Base-by-base conservation (phyloP, 2,329 filamentous ascomycete species). In the Nectriaceae sp. region DNA sequence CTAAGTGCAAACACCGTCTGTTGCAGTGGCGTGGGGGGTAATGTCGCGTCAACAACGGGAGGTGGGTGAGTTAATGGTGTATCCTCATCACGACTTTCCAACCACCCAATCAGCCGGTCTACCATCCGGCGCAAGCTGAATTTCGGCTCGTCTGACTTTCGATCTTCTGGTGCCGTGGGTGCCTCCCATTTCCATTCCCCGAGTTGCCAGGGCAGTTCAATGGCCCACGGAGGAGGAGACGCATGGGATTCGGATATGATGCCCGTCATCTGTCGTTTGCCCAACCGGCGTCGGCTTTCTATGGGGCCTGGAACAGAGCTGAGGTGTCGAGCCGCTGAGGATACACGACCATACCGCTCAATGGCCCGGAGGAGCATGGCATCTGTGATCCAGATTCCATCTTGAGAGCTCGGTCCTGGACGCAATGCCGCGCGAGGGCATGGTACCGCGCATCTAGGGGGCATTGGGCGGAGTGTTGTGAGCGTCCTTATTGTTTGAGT, bases 201-300 rank as follows among this genome's bases (percentile, higher is more conserved):
- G 33, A 78, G 61, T 43, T 76, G 72, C 5, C 72, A 63, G 1
- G 74, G 64, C 20, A 72, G 67, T 11, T 73, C 68, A 39, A 80
- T 69, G 0, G 72, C 70, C 80, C 79, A 83, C 5, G 69, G 61
- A 2, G 74, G 70, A 15, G 70, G 63, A 16, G 65, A 67, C 6
- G 67, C 57, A 4, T 62, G 59, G 19, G 72, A 62, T 8, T 69
- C 61, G 21, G 75, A 70, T 46, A 76, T 67, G 49, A 80, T 63
- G 43, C 74, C 78, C 18, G 75, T 78, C 72, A 83, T 80, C 43
- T 73, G 75, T 46, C 80, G 74, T 61, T 73, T 80, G 29, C 78
- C 78, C 18, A 76, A 58, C 5, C 80, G 73, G 22, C 76, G 77
- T 22, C 77, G 74, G 59, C 72, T 75, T 65, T 84, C 81, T 53